phyloP scores from a whole-genome alignment of 306 rosid species.

The Biancaea sappan region DNA sequence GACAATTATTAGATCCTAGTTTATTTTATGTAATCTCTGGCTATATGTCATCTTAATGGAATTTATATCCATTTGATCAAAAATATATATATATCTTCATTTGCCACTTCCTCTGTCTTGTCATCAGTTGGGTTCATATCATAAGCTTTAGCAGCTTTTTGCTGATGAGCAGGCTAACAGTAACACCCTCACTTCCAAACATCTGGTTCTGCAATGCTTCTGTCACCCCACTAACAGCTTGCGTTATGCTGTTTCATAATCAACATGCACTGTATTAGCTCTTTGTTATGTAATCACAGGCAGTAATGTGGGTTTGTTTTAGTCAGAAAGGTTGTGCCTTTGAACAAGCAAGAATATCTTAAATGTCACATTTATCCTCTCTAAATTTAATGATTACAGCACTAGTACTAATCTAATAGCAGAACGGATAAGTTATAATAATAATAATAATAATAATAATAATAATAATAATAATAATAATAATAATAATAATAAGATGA shows the following conservation, averaged over 20 bases:
- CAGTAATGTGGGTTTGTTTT: neutral
- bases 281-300: neutral
- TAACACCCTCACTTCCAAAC: constrained; percentile 75
- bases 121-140: too few species aligned
- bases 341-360: neutral
- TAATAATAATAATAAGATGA: too few species aligned
- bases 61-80: too few species aligned
- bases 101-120: too few species aligned
- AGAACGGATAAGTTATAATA: neutral
- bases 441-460: too few species aligned
- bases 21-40: too few species aligned
- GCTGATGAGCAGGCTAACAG: constrained; percentile 74
- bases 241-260: constrained; percentile 59
- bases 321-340: neutral
- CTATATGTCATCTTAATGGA: too few species aligned
- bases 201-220: constrained; percentile 77
- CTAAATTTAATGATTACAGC: neutral
- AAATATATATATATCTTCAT: too few species aligned
- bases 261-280: neutral
- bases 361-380: neutral
- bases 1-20: too few species aligned
- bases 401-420: neutral
- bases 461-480: too few species aligned
- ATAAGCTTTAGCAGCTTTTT: constrained; percentile 82
- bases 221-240: constrained; percentile 73